Base-by-base conservation (phyloP, 768 basidiomycete species). In the Filobasidium floriforme region DNA sequence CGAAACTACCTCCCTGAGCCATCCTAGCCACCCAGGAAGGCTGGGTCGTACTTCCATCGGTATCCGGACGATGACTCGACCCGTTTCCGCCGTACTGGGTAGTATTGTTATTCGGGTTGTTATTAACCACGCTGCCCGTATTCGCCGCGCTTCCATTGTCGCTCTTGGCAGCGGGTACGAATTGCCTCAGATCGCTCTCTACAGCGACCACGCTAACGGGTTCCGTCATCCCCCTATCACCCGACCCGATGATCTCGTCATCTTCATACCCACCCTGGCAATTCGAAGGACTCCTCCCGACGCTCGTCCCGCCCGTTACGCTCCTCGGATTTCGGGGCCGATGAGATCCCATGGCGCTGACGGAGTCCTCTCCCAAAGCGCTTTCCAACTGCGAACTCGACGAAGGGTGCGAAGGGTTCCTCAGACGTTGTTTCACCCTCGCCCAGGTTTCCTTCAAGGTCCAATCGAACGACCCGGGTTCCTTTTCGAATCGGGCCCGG, bases 361-460 rank as follows among this genome's bases (percentile, higher is more conserved):
- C 72, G n/a, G 70, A 60, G 26, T 70, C 75, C 66, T 75, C 72
- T 0, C 63, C 62, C 28, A 60, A 22, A 26, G 62, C 46, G n/a
- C 40, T 18, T 18, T 51, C 26, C 37, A 57, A 69, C 44, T 69
- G 68, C 18, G 77, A 78, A 0, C 75, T 75, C n/a, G 75, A 76
- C 1, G 75, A 76, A 19, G 77, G 77, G 68, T 78, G 77, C 10
- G 75, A 73, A 29, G 77, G 72, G 26, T 75, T 72, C 22, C 68
- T 68, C 11, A 78, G 65, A 49, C 69, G 72, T 10, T 67, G 57
- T 43, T 66, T 69, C 60, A 77, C 55, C 5, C 54, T 66, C 6
- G 63, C 1, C 75, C 75, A 74, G 1, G 69, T 59, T 9, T 41
- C 49, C 22, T 43, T 26, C 28, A 59, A 52, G 19, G 57, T 46